These are phyloP conservation scores for Oligophagozyma castellii DNA, from an alignment of 1,139 yeast genomes.

Conservation along the genomic window DNA sequence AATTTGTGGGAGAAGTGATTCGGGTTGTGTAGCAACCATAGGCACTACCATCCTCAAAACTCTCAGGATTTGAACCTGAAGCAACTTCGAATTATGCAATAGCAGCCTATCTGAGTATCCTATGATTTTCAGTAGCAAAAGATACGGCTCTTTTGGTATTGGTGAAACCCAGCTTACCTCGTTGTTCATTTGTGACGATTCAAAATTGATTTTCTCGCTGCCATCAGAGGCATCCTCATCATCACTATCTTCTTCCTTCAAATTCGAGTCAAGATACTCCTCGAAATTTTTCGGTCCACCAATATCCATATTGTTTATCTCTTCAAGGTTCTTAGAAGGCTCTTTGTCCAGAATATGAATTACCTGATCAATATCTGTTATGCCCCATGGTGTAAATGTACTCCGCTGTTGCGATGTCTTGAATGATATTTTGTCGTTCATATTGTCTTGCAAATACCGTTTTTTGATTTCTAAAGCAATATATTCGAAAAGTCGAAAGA, in stretches of 20 bases:
- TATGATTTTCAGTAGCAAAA: conserved; percentile 44
- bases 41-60: conserved; percentile 42
- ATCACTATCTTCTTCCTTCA: conserved; percentile 14
- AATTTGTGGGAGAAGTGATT: conserved; percentile 49
- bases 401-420: too few relatives aligned
- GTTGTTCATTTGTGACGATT: conserved; percentile 3
- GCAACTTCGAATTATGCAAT: conserved; percentile 48
- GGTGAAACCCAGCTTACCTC: conserved; percentile 42
- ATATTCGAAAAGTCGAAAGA: conserved; percentile 58
- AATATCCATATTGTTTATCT: conserved; percentile 4
- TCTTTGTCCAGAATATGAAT: conserved; percentile 9
- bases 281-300: conserved; percentile 16
- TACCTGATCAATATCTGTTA: conserved; percentile 11
- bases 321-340: conserved; percentile 3
- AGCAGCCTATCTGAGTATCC: conserved; percentile 58
- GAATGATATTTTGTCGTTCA: conserved; percentile 4
- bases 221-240: conserved; percentile 12
- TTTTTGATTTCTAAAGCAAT: conserved; percentile 40
- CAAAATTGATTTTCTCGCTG: conserved; percentile 3
- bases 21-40: conserved; percentile 46
- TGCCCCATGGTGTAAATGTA: conserved; percentile 17
- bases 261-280: conserved; percentile 19
- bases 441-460: conserved; percentile 24
- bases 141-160: conserved; percentile 45
- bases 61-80: conserved; percentile 43